Base-by-base conservation (phyloP, 1,139 yeast species). In the Schwanniomyces etchellsii region DNA sequence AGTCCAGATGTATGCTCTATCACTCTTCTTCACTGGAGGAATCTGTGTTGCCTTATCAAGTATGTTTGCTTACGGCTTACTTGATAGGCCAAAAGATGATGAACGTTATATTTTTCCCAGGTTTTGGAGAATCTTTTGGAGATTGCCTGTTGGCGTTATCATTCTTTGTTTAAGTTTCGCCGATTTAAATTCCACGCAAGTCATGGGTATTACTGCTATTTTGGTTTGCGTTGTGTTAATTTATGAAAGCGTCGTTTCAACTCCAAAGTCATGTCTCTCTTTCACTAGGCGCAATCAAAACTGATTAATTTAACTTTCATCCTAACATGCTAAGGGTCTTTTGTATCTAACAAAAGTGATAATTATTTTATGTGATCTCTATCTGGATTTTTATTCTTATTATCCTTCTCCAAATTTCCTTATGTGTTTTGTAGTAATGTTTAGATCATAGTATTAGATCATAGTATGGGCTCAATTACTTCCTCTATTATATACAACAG, bases 11-110 rank as follows among this genome's bases (percentile, higher is more conserved):
- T 53, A 56, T 29, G 71, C 67, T 1, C 52, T 70, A 21, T 55
- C 70, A 6, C 65, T 71, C 35, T 70, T 58, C 45, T 67, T 70
- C 39, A 63, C 74, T 4, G 77, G 77, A 2, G 77, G 77, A 2
- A 40, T 72, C 3, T 59, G 66, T 34, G 60, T 68, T 10, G 50
- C 71, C 0, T 48, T 71, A 27, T 24, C 58, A 4, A 47, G 55
- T 21, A 45, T 69, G 40, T 55, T 55, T 20, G 35, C 58, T 2
- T 38, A 70, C 20, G 75, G 71, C 1, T 35, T 60, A 9, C 37
- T 60, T 5, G 77, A 69, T 39, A 50, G 48, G 28, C 54, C 65
- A 23, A 46, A 47, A 22, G 77, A 70, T 37, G 54, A 59, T 1
- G 42, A 45, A 4, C 30, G 47, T 23, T 64, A 57, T 36, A 20